A percentile compares a stretch with the other conserved stretches of the same genome.
Conservation (phyloP, 1,284 basidiomycete species). For the Malassezia pachydermatis region DNA sequence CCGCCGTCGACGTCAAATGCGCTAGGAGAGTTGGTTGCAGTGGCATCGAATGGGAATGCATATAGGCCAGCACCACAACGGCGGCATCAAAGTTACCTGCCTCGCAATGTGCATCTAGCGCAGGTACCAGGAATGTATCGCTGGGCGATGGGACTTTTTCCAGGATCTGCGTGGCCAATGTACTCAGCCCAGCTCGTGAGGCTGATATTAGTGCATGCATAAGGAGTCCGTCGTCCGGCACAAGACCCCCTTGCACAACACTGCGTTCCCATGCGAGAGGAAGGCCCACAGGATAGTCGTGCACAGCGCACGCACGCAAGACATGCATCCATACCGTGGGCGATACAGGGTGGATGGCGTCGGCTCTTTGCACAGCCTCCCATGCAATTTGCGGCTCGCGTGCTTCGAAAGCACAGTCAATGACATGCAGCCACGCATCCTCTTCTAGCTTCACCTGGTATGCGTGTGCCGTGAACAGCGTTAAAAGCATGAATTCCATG, state of each 20-base stretch:
- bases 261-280: conserved; percentile 29
- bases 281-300: conserved; percentile 25
- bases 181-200: not conserved
- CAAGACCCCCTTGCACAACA: conserved; percentile 15
- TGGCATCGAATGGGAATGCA: conserved; percentile 4
- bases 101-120: conserved; percentile 30
- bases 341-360: conserved; percentile 16
- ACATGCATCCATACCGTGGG: conserved; percentile 29
- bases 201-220: conserved; percentile 19
- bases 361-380: conserved; percentile 24
- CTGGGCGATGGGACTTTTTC: not conserved
- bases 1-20: conserved; percentile 19
- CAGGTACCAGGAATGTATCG: conserved; percentile 19
- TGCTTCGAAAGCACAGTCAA: conserved; percentile 18
- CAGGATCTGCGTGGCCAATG: not conserved
- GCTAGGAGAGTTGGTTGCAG: conserved; percentile 11
- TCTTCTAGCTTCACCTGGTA: conserved; percentile 16
- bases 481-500: conserved; percentile 25
- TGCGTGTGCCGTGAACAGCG: conserved; percentile 21
- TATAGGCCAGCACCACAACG: conserved; percentile 15
- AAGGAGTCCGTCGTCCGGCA: conserved; percentile 28
- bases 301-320: conserved; percentile 27
- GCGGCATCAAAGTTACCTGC: conserved; percentile 21
- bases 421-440: conserved; percentile 11
- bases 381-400: conserved; percentile 25